Evolutionary conservation across 257 asterid species (phyloP), one percentile per base, ranked within the genome.

Genomic region (Mitragyna speciosa): DNA sequence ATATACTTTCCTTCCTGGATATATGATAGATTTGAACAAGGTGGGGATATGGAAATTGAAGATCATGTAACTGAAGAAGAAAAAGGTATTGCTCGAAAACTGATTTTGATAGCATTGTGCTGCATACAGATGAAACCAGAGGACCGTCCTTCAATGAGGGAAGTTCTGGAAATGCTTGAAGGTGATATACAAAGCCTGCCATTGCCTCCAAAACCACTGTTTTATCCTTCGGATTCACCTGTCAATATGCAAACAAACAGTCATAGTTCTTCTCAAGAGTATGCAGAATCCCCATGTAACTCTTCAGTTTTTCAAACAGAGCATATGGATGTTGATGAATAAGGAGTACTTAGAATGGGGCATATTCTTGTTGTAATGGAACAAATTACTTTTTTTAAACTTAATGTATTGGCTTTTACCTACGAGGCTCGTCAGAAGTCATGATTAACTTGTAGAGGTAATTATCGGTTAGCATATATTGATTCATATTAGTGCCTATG

Each of bases 141-240:
- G 0, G 70, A 72, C 28, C 79, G 79, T 33, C 82, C 85, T 17
- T 78, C 82, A 2, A 77, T 78, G 85, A 73, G 49, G 31, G 64
- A n/a, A 73, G 85, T 78, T 1, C 20, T 82, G 1, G 80, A 72
- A 73, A 80, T 82, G 80, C 63, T 82, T 16, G 67, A 82, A 47
- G 67, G 67, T 2, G 76, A 82, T 66, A 2, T 47, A 16, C 31
- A 17, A 3, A 39, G 15, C 20, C 2, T 82, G 49, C 51, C 45
- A 31, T 52, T 52, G 24, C 59, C 59, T 52, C 24, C 24, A 15
- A 52, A 52, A 51, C 59, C 24, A 1, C 16, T 16, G 22, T 4
- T 52, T 52, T 52, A 52, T 51, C 59, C 24, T 16, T 22, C 24
- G 7, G 24, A 52, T 52, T 52, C 59, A 16, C 59, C 59, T 16